Conservation (phyloP, 2,329 filamentous ascomycete genomes). For the Fusarium papillatum region DNA sequence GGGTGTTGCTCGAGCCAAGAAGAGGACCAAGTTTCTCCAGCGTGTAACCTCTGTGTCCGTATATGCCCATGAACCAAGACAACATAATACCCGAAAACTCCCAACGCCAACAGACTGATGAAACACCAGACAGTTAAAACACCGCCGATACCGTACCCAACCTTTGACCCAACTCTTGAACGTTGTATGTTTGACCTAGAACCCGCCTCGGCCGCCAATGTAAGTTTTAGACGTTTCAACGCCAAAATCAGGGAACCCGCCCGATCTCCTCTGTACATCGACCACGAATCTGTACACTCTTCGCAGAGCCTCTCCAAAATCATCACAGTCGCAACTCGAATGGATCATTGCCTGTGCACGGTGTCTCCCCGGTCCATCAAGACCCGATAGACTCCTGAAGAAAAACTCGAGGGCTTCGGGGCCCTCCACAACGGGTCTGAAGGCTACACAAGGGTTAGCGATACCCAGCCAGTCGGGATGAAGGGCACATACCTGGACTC, state of each 20-base stretch:
- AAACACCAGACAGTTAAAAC: not conserved
- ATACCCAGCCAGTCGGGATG: not conserved
- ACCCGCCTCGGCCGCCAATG: not conserved
- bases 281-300: not conserved
- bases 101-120: not conserved
- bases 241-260: not conserved
- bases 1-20: not conserved
- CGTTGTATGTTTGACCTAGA: not conserved
- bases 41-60: not conserved
- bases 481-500: not conserved
- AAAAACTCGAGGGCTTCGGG: not conserved
- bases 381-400: not conserved
- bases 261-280: not conserved
- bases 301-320: not conserved
- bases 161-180: not conserved
- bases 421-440: not conserved
- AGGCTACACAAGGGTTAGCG: not conserved
- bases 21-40: not conserved
- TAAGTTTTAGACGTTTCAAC: not conserved
- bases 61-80: not conserved
- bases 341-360: not conserved
- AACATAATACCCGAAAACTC: not conserved
- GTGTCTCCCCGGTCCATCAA: not conserved
- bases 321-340: not conserved
- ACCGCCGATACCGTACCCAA: not conserved